These are phyloP conservation scores for Senna siamea DNA, from an alignment of 306 rosid species.

Conservation along the genomic window DNA sequence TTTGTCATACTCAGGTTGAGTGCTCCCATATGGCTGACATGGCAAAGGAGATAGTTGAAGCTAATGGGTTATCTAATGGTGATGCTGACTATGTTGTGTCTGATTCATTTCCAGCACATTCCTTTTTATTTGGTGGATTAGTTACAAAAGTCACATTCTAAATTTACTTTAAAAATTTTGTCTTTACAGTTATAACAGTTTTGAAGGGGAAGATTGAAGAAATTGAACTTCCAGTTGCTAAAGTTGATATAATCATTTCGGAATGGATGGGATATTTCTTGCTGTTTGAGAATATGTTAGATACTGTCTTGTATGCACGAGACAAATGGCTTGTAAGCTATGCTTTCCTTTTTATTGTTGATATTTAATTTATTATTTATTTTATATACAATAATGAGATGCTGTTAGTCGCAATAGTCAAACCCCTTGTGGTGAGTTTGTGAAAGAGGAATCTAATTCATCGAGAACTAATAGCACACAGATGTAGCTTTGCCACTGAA, in stretches of 20 bases:
- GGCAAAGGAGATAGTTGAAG: slow-evolving; percentile 92
- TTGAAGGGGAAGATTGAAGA: slow-evolving; percentile 96
- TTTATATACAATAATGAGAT: neutral
- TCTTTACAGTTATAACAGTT: slow-evolving; percentile 78
- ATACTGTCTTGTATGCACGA: slow-evolving; percentile 94
- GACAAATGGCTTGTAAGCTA: slow-evolving; percentile 97
- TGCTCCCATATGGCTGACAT: slow-evolving; percentile 98
- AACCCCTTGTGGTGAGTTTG: neutral
- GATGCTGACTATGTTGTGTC: slow-evolving; percentile 32
- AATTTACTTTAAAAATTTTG: slow-evolving; percentile 27
- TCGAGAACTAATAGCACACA: neutral
- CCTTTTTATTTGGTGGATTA: slow-evolving; percentile 10
- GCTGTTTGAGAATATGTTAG: slow-evolving; percentile 94
- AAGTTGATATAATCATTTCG: slow-evolving; percentile 93
- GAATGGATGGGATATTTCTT: slow-evolving; percentile 99
- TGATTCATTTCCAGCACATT: slow-evolving; percentile 1
- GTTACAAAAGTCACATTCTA: neutral
- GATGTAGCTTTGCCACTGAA: neutral
- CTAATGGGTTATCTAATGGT: slow-evolving; percentile 83
- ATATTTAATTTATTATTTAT: slow-evolving; percentile 1
- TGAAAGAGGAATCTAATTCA: neutral
- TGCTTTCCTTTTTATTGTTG: neutral
- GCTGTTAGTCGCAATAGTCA: neutral
- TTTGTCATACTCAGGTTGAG: slow-evolving; percentile 69
- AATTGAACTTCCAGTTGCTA: slow-evolving; percentile 86